Conservation (phyloP, 164 flowering plant genomes). For the Stephania cephalantha region DNA sequence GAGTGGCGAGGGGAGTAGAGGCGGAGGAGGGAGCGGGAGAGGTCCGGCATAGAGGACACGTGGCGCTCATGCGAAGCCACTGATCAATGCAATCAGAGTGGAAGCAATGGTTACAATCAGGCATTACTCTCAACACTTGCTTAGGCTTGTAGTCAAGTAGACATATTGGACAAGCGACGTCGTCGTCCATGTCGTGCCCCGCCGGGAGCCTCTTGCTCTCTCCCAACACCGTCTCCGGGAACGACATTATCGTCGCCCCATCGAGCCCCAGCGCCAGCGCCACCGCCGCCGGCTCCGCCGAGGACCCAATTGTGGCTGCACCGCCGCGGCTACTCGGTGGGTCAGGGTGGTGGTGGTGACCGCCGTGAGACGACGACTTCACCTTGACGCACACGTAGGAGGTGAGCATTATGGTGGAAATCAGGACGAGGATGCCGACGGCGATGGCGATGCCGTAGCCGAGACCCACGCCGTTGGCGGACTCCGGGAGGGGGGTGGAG, state of each 20-base stretch:
- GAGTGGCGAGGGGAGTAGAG: neutral
- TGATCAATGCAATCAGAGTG: slow-evolving; percentile 52
- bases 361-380: slow-evolving; percentile 14
- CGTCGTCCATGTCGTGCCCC: slow-evolving; percentile 24
- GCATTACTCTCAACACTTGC: slow-evolving; percentile 38
- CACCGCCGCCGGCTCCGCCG: slow-evolving; percentile 11
- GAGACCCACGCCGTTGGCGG: neutral
- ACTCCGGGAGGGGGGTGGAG: neutral
- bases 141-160: slow-evolving; percentile 36
- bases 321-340: neutral
- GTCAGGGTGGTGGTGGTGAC: neutral
- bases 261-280: slow-evolving; percentile 36
- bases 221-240: slow-evolving; percentile 43
- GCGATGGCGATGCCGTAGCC: neutral
- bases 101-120: slow-evolving; percentile 57
- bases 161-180: slow-evolving; percentile 50
- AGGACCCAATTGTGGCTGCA: neutral
- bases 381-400: slow-evolving; percentile 45
- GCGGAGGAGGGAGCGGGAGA: slow-evolving; percentile 25
- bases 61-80: slow-evolving; percentile 48
- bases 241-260: slow-evolving; percentile 44
- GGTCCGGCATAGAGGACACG: slow-evolving; percentile 54
- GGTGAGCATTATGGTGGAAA: slow-evolving; percentile 53
- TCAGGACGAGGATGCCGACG: slow-evolving; percentile 49
- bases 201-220: slow-evolving; percentile 49